Conservation (phyloP, 148 eudicot species). For the Drosera capensis region DNA sequence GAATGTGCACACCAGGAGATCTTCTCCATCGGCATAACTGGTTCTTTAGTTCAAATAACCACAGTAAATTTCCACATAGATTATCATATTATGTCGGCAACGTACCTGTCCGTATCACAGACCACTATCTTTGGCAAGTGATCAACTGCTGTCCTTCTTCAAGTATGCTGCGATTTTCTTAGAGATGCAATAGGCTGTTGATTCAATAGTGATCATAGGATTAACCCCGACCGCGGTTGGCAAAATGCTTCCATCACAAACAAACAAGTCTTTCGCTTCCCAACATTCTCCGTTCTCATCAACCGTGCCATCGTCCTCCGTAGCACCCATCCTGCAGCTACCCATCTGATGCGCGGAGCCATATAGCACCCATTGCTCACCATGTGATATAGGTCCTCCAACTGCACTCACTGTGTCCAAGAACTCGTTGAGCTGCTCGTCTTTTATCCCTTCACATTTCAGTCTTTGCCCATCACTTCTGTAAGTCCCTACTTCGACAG, state of each 20-base stretch:
- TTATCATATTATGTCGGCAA: too few relatives aligned
- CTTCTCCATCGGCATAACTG: too few relatives aligned
- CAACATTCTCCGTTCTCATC: constrained; percentile 5
- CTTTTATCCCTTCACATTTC: not conserved
- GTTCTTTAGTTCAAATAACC: too few relatives aligned
- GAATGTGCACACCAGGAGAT: too few relatives aligned
- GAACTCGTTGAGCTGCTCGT: not conserved
- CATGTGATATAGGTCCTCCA: not conserved
- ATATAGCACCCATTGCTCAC: not conserved
- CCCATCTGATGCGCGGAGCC: constrained; percentile 9
- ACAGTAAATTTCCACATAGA: too few relatives aligned
- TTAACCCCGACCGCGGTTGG: constrained; percentile 9
- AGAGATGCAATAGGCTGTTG: constrained; percentile 2
- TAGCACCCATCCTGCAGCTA: constrained; percentile 7
- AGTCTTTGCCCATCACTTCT: constrained; percentile 1
- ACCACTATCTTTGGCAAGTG: too few relatives aligned
- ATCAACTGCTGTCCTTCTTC: too few relatives aligned
- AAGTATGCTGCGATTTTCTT: not conserved
- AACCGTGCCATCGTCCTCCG: not conserved
- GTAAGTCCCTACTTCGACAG: constrained; percentile 8
- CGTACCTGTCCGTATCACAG: too few relatives aligned
- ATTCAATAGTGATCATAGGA: constrained; percentile 8
- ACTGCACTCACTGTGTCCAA: not conserved
- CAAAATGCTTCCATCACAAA: constrained; percentile 3
- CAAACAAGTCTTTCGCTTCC: constrained; percentile 6